These are phyloP conservation scores for Microstegium vimineum DNA, from an alignment of 176 grass and related monocot species.

Conservation along the genomic window DNA sequence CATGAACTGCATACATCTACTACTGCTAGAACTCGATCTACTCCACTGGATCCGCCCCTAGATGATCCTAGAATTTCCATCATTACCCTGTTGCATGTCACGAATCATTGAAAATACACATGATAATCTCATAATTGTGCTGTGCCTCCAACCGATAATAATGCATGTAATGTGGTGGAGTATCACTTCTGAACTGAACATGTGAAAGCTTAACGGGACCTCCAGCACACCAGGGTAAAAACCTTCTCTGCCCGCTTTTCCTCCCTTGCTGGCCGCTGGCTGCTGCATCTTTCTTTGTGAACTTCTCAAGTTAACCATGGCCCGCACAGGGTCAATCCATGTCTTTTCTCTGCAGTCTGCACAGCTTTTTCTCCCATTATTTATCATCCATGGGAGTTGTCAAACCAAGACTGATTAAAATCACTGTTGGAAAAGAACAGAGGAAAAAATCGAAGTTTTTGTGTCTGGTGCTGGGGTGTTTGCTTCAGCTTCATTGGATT, in stretches of 20 bases:
- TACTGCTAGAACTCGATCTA: too few species aligned
- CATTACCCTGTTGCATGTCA: neutral
- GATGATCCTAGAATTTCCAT: too few species aligned
- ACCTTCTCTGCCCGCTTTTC: neutral
- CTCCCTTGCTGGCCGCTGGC: neutral
- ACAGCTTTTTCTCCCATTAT: neutral
- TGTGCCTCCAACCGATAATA: constrained; percentile 7
- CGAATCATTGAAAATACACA: constrained; percentile 13
- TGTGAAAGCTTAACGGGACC: constrained; percentile 31
- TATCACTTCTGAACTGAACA: constrained; percentile 27
- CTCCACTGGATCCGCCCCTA: too few species aligned
- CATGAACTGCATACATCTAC: too few species aligned
- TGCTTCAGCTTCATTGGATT: constrained; percentile 32
- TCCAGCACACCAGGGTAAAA: constrained; percentile 2
- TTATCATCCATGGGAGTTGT: neutral
- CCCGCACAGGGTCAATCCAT: constrained; percentile 21
- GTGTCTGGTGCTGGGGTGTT: constrained; percentile 3
- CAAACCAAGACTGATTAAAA: neutral
- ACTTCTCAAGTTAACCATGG: constrained; percentile 42
- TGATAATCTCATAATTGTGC: constrained; percentile 36
- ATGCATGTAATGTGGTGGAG: constrained; percentile 32
- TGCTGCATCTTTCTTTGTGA: constrained; percentile 27
- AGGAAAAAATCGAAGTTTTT: neutral
- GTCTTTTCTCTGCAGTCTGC: neutral
- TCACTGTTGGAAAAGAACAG: neutral